Base-by-base conservation (phyloP, 371 early-diverging fungal species). In the Mortierella sp. region DNA sequence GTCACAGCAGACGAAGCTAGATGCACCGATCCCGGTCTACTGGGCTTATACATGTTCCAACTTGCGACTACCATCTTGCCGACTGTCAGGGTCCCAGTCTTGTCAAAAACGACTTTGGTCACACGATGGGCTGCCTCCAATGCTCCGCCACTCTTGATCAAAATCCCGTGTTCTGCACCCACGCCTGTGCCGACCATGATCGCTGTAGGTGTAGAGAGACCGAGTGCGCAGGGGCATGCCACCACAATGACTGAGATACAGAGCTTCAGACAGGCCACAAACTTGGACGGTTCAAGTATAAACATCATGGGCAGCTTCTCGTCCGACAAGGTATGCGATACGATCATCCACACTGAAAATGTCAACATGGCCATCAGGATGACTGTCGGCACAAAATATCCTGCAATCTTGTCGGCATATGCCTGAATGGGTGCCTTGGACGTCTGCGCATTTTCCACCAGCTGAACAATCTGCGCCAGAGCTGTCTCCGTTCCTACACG, bases 171-270 rank as follows among this genome's bases (percentile, higher is more conserved):
- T 72, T 95, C 87, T 6, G 98, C 99, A 27, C 96, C 97, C 2
- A 98, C 90, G 19, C 99, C 98, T 0, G 97, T 97, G 23, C 98
- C 98, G 4, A 97, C 98, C 98, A 98, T 98, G 34, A 99, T 95
- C 0, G 98, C 99, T 0, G 99, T 98, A 12, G 99, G 99, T 0
- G 95, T 96, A 39, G 97, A 93, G 43, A 98, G 84, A 2, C 99
- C 98, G 14, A 98, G 81, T 2, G 99, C 96, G 80, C 99, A 98
- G 23, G 98, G 99, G 66, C 99, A 98, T 15, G 98, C 97, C 1
- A 98, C 97, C 17, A 97, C 96, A 31, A 97, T 91, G 7, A 97
- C 98, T 9, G 96, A 92, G 42, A 98, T 97, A 28, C 94, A 94
- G 26, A 97, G 80, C 78, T 95, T 90, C 50, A 97, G 80, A 57